These are phyloP conservation scores for Wallacemonas rigidus DNA, from an alignment of 208 protist species.

Conservation along the genomic window DNA sequence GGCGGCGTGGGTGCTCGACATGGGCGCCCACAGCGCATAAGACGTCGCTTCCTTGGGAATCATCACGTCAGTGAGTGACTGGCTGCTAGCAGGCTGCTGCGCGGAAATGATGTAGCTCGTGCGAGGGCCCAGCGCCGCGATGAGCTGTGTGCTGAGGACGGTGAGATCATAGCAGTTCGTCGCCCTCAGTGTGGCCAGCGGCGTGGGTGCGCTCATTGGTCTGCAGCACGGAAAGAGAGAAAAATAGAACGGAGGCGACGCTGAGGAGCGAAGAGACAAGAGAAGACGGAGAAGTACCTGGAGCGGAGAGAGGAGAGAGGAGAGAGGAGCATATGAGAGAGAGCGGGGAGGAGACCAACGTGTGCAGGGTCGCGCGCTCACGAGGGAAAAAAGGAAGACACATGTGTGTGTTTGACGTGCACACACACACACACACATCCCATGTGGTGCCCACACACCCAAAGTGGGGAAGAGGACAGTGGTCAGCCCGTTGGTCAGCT, in stretches of 20 bases:
- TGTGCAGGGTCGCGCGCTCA: too few species aligned
- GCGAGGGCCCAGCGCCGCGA: conserved; percentile 45
- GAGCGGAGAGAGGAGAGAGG: too few species aligned
- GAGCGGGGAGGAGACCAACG: too few species aligned
- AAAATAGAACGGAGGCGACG: conserved; percentile 14
- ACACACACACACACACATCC: too few species aligned
- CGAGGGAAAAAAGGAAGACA: too few species aligned
- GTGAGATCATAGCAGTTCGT: conserved; percentile 49
- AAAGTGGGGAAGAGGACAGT: too few species aligned
- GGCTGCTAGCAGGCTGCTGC: not conserved
- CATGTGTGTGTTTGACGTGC: too few species aligned
- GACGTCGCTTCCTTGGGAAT: conserved; percentile 28
- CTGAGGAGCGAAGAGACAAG: not conserved
- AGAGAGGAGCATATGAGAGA: too few species aligned
- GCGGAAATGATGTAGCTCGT: conserved; percentile 35
- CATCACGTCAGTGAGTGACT: conserved; percentile 24
- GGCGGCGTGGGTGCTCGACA: conserved; percentile 21
- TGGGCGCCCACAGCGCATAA: conserved; percentile 53
- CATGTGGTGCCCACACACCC: too few species aligned
- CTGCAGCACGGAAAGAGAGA: not conserved
- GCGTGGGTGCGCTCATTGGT: not conserved
- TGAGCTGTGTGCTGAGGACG: conserved; percentile 26
- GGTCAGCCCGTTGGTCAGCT: too few species aligned
- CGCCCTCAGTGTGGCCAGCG: conserved; percentile 45
- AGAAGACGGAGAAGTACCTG: too few species aligned